Base-by-base conservation (phyloP, 75 land plant species). In the Pseudotsuga menziesii region DNA sequence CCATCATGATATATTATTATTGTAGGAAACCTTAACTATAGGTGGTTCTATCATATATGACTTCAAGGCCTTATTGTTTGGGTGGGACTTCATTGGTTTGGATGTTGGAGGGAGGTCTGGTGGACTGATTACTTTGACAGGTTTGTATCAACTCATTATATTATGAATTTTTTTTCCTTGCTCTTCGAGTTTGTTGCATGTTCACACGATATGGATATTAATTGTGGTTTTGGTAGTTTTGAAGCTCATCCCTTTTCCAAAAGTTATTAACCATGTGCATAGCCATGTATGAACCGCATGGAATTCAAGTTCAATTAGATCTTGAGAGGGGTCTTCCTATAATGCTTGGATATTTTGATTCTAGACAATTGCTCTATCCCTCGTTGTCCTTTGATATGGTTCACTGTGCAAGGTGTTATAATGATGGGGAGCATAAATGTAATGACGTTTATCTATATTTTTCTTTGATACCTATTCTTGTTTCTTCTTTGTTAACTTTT, bases 321-420 rank as follows among this genome's bases (percentile, higher is more conserved):
- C 90, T 89, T 69, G 96, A 93, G 78, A 83, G 96, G 56, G 96
- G 96, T 19, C 94, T 93, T 52, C 94, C 96, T 22, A 91, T 92
- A 57, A 83, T 93, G 85, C 85, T 93, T 71, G 94, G 92, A 39
- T 85, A 84, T 55, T 85, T 93, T 57, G 56, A 77, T 72, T 80
- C 88, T 75, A 80, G 74, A 61, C 94, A 91, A 57, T 77, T 93
- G 54, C 96, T 92, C 66, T 91, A 80, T 80, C 90, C 96, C 58
- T 80, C 83, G 17, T 85, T 86, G 58, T 86, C 96, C 13, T 93
- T 82, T 80, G 91, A 93, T 64, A 85, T 91, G 88, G 54, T 93
- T 73, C 96, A 29, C 1, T 29, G 1, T 29, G 32, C 32, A 29
- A 29, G 32, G 32, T 29, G 32, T 1, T 29, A 1, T 1, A 29